A percentile compares a stretch with the other conserved stretches of the same genome.
Evolutionary conservation across 805 yeast species (phyloP).

Genomic region (Tetrapisispora namnaoensis): DNA sequence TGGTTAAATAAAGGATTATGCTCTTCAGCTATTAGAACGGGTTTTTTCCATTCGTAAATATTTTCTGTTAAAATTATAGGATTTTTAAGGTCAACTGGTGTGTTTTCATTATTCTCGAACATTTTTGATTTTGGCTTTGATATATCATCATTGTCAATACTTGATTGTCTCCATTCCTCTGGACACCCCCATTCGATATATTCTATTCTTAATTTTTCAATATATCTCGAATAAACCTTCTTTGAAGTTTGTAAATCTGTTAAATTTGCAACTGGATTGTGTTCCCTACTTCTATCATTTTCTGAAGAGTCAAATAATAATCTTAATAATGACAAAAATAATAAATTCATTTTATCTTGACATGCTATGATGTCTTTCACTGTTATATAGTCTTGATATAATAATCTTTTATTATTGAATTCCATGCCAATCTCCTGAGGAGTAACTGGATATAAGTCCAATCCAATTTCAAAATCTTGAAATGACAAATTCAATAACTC

Average conservation of each 20-base stretch:
- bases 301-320: slow-evolving; percentile 7
- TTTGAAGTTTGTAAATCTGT: slow-evolving; percentile 7
- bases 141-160: slow-evolving; percentile 2
- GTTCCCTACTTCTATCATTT: slow-evolving; percentile 9
- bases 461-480: slow-evolving; percentile 25
- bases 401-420: slow-evolving; percentile 2
- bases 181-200: slow-evolving; percentile 23
- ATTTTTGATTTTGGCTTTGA: slow-evolving; percentile 7
- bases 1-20: slow-evolving; percentile 15
- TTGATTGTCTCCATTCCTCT: slow-evolving; percentile 14
- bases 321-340: slow-evolving; percentile 14
- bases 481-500: slow-evolving; percentile 21
- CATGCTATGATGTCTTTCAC: slow-evolving; percentile 14
- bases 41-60: slow-evolving; percentile 12
- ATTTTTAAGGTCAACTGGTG: slow-evolving; percentile 11
- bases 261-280: slow-evolving; percentile 11
- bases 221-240: slow-evolving; percentile 6
- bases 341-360: slow-evolving; percentile 20
- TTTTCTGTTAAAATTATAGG: slow-evolving; percentile 17
- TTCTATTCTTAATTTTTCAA: slow-evolving; percentile 8
- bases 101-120: slow-evolving; percentile 11
- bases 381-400: slow-evolving; percentile 18
- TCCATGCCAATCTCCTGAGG: slow-evolving; percentile 5
- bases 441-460: slow-evolving; percentile 16
- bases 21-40: slow-evolving; percentile 12